Evolutionary conservation across 139 green algal genomes (phyloP).

Genomic region (Pseudopediastrum boryanum): DNA sequence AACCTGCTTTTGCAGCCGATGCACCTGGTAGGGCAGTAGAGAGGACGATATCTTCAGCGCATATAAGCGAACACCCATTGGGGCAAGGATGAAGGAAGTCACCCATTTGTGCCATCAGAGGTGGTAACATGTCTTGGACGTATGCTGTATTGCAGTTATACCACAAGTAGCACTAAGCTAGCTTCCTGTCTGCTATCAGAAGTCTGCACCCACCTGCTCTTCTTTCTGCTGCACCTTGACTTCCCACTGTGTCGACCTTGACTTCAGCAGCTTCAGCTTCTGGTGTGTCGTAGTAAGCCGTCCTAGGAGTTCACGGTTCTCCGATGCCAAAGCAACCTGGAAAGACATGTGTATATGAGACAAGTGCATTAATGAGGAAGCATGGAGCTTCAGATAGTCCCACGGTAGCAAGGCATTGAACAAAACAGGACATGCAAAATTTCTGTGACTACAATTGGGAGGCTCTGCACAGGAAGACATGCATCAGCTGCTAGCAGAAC

Average conservation of each 20-base stretch:
- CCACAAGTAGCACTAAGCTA: too few relatives aligned
- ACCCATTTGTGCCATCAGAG: too few relatives aligned
- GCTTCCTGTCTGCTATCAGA: too few relatives aligned
- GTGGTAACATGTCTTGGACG: too few relatives aligned
- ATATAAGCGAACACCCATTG: too few relatives aligned
- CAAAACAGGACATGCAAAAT: not conserved
- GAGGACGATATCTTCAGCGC: too few relatives aligned
- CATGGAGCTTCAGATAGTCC: slow-evolving; percentile 2
- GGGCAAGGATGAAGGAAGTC: too few relatives aligned
- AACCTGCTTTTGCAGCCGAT: too few relatives aligned
- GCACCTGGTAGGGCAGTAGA: too few relatives aligned
- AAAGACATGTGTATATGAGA: not conserved
- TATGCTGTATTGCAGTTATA: too few relatives aligned
- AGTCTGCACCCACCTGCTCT: slow-evolving; percentile 22
- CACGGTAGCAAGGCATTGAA: not conserved
- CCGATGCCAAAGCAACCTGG: slow-evolving; percentile 15
- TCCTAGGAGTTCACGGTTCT: slow-evolving; percentile 43
- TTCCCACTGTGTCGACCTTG: slow-evolving; percentile 21
- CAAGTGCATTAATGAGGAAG: not conserved
- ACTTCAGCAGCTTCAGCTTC: slow-evolving; percentile 41
- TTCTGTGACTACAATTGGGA: not conserved
- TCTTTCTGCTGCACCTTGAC: slow-evolving; percentile 9
- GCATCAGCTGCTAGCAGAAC: too few relatives aligned
- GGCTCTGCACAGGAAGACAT: not conserved
- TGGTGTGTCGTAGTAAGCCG: slow-evolving; percentile 30